These are phyloP conservation scores for Thelonectria blattea DNA, from an alignment of 2,329 filamentous ascomycete species.

Conservation along the genomic window DNA sequence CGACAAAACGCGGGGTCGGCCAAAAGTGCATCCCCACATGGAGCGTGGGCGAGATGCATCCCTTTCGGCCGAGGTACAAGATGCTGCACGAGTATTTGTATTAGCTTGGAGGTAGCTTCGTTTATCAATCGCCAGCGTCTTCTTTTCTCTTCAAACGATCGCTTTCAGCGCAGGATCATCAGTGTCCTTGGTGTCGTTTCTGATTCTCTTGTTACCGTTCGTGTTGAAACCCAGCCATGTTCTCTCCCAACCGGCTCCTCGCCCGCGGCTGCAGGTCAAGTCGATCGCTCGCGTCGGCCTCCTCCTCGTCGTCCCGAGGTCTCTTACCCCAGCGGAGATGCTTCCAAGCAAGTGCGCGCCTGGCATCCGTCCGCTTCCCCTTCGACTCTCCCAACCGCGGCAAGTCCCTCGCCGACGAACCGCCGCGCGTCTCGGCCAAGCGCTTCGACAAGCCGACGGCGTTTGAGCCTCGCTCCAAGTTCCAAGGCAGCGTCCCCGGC, in stretches of 20 bases:
- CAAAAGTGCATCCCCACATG: conserved; percentile 35
- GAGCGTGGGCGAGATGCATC: conserved; percentile 16
- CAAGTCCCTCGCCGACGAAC: not conserved
- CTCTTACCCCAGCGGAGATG: conserved; percentile 2
- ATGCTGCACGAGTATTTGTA: not conserved
- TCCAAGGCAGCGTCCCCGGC: conserved; percentile 15
- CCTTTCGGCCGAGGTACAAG: conserved; percentile 38
- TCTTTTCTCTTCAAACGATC: not conserved
- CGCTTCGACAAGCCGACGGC: conserved; percentile 13
- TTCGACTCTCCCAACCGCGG: conserved; percentile 23
- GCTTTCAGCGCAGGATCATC: not conserved
- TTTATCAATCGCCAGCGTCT: not conserved
- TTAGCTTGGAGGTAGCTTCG: not conserved
- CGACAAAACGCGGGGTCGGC: conserved; percentile 34
- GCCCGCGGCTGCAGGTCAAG: conserved; percentile 22
- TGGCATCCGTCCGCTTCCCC: not conserved
- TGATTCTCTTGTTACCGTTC: not conserved
- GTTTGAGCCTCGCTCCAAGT: conserved; percentile 21
- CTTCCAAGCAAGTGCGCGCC: conserved; percentile 31
- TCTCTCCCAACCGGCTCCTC: conserved; percentile 18
- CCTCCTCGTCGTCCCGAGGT: conserved; percentile 1
- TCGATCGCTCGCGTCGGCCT: not conserved
- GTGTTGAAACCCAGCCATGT: conserved; percentile 19
- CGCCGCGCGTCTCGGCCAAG: conserved; percentile 19
- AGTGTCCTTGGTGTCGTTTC: not conserved